Percentiles rank a stretch among this genome's conserved stretches.
phyloP scores from a whole-genome alignment of 2,329 filamentous ascomycete genomes.

The Plenodomus tracheiphilus region DNA sequence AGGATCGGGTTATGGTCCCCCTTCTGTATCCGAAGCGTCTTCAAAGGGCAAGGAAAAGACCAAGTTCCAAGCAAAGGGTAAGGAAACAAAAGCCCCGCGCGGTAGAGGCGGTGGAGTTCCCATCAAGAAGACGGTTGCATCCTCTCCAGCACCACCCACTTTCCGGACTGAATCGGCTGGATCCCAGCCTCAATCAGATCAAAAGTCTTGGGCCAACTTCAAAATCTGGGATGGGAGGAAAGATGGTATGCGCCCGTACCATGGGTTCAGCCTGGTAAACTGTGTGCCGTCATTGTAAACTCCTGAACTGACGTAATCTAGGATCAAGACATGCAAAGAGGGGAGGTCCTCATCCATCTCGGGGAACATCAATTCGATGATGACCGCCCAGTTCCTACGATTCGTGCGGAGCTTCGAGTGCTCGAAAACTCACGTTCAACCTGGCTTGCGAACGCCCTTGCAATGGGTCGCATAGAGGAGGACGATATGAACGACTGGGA shows the following conservation, averaged over 20 bases:
- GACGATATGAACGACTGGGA: conserved; percentile 39
- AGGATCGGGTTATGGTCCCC: neutral
- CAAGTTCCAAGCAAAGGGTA: conserved; percentile 43
- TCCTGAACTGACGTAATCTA: conserved; percentile 10
- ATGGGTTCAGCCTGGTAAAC: conserved; percentile 43
- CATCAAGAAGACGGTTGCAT: conserved; percentile 27
- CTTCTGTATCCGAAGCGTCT: conserved; percentile 11
- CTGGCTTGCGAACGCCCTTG: conserved; percentile 42
- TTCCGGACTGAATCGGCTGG: conserved; percentile 32
- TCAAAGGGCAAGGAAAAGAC: conserved; percentile 35
- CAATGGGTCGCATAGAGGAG: conserved; percentile 42
- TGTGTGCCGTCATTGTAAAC: conserved; percentile 5
- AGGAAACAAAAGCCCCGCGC: conserved; percentile 43
- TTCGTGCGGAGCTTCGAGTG: conserved; percentile 40
- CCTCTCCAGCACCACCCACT: conserved; percentile 15
- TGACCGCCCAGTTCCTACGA: conserved; percentile 40
- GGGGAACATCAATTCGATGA: conserved; percentile 44
- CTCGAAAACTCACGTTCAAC: conserved; percentile 43
- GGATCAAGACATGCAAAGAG: conserved; percentile 46
- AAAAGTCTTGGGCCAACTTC: conserved; percentile 42
- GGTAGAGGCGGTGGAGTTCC: conserved; percentile 47
- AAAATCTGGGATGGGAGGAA: conserved; percentile 41
- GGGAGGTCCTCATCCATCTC: conserved; percentile 45
- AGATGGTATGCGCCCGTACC: conserved; percentile 36
- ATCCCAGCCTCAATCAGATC: conserved; percentile 20